Evolutionary conservation across 2,329 filamentous ascomycete species (phyloP), one percentile per base, ranked within the genome.

Genomic region (Catunica adiposa): DNA sequence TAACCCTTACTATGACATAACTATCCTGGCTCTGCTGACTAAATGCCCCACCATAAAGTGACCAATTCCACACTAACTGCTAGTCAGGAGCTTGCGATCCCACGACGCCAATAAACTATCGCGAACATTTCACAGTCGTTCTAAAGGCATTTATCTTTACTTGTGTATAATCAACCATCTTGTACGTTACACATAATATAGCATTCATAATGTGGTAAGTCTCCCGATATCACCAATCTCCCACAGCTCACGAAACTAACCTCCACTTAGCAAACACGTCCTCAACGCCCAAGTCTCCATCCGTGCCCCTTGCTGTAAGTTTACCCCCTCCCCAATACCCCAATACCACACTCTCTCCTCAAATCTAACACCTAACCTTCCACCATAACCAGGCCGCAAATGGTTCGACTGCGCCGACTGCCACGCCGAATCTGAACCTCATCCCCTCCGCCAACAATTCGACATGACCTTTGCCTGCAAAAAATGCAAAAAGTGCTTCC

Each of bases 351-450:
- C 26, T 9, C 14, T 26, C 38, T 20, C 38, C 34, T 1, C n/a
- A 20, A n/a, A 20, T 46, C 44, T 8, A 37, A 23, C 25, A 38
- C 1, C 11, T n/a, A 44, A 44, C 40, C 40, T 44, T 11, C 8
- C 17, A 3, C 15, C 25, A 6, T 37, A n/a, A n/a, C n/a, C 63
- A 90, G 87, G 87, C 74, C 79, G 81, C 59, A 96, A 95, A 75
- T 98, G 94, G 94, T 98, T 96, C 72, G 92, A 98, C 74, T 98
- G 92, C 71, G 86, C 87, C 61, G 85, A 96, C 68, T 98, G 92
- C 72, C 92, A 98, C 71, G 72, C 73, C 55, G 92, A 98, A 68
- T 74, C 80, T 59, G 84, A 94, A 69, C 70, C 74, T 59, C 92
- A 97, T 68, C 71, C 77, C 38, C 80, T 98, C 22, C 71, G 79